phyloP scores from a whole-genome alignment of 345 rosid genomes.

The Garcia nutans region DNA sequence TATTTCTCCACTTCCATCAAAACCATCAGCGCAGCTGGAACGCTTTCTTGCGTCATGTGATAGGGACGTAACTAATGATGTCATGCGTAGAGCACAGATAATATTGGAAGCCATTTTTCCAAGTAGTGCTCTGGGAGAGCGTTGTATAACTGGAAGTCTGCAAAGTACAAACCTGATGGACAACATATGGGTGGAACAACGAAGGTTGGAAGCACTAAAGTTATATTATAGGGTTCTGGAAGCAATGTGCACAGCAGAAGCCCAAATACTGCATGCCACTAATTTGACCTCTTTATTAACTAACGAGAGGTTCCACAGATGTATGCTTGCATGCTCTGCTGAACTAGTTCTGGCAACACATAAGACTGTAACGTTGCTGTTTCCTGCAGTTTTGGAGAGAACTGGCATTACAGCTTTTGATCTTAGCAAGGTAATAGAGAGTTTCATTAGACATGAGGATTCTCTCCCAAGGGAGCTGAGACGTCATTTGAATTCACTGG shows the following conservation, averaged over 20 bases:
- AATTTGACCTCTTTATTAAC: slow-evolving; percentile 88
- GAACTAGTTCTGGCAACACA: slow-evolving; percentile 95
- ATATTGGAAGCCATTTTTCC: slow-evolving; percentile 95
- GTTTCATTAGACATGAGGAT: slow-evolving; percentile 95
- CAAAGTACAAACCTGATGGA: slow-evolving; percentile 84
- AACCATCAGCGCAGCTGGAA: slow-evolving; percentile 72
- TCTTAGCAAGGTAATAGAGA: slow-evolving; percentile 97
- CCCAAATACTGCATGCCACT: slow-evolving; percentile 68
- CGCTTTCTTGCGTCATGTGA: slow-evolving; percentile 75
- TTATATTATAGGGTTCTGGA: slow-evolving; percentile 89
- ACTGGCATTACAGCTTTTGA: slow-evolving; percentile 99
- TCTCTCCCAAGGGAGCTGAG: slow-evolving; percentile 94
- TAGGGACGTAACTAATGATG: slow-evolving; percentile 74
- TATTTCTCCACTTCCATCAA: slow-evolving; percentile 74
- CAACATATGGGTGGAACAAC: slow-evolving; percentile 91
- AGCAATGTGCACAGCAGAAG: slow-evolving; percentile 94
- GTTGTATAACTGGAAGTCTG: slow-evolving; percentile 55
- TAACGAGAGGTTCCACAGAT: slow-evolving; percentile 87
- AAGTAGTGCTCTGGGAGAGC: slow-evolving; percentile 62
- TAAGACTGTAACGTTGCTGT: slow-evolving; percentile 88
- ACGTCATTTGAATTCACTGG: slow-evolving; percentile 92
- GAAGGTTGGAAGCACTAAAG: slow-evolving; percentile 82
- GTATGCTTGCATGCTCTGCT: slow-evolving; percentile 97
- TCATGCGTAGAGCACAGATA: slow-evolving; percentile 73
- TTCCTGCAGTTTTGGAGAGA: slow-evolving; percentile 92